Conservation (phyloP, 257 asterid species). For the Gynochthodes officinalis region DNA sequence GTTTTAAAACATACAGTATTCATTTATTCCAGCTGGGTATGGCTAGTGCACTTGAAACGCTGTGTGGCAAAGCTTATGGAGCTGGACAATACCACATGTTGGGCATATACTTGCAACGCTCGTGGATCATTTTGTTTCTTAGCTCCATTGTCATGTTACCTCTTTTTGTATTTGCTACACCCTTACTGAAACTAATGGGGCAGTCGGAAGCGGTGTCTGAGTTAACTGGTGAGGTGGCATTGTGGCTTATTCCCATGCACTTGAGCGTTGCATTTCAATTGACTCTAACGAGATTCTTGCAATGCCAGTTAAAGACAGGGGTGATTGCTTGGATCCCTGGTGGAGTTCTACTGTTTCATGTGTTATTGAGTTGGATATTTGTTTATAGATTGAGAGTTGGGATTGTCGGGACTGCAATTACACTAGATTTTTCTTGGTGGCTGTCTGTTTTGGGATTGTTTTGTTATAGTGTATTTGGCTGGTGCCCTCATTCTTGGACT, state of each 20-base stretch:
- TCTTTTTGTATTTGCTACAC: conserved; percentile 40
- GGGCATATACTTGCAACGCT: conserved; percentile 52
- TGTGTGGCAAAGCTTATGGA: conserved; percentile 69
- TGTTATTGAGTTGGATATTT: conserved; percentile 45
- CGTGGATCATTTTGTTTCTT: conserved; percentile 52
- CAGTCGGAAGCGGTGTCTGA: conserved; percentile 43
- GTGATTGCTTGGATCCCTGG: conserved; percentile 48
- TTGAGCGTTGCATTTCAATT: conserved; percentile 54
- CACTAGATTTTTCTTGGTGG: conserved; percentile 68
- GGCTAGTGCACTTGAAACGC: conserved; percentile 65
- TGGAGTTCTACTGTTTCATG: conserved; percentile 37
- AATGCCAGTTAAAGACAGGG: conserved; percentile 53
- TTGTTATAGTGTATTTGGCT: conserved; percentile 40
- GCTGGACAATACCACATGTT: conserved; percentile 45
- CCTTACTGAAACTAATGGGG: conserved; percentile 40
- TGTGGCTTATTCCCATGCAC: conserved; percentile 64
- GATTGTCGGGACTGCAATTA: conserved; percentile 45
- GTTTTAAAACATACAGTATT: not conserved
- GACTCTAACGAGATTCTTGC: conserved; percentile 56
- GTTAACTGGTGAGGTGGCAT: conserved; percentile 51
- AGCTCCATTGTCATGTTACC: conserved; percentile 44
- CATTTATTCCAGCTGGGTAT: conserved; percentile 45
- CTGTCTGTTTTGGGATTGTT: conserved; percentile 45
- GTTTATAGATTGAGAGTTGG: conserved; percentile 46
- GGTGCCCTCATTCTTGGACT: conserved; percentile 56